Percentiles rank a stretch among this genome's conserved stretches.
phyloP scores from a whole-genome alignment of 495 filamentous ascomycete species.

The Penicillium subrubescens region DNA sequence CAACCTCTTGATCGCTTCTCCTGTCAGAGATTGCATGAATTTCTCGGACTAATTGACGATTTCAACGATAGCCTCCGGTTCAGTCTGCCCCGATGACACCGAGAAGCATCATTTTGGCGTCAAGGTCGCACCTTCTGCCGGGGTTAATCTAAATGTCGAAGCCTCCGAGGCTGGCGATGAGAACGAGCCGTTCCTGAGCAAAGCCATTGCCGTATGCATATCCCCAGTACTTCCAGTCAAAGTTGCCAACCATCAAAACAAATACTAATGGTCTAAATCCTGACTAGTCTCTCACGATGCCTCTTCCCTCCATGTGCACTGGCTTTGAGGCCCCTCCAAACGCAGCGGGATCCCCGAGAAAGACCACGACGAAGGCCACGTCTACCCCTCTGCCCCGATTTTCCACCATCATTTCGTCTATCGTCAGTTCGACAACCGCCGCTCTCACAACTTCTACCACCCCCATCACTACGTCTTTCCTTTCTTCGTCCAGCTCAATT shows the following conservation, averaged over 20 bases:
- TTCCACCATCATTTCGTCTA: background rate
- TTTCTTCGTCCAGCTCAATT: background rate
- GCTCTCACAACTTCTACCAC: background rate
- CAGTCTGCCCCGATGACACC: background rate
- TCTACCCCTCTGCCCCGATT: background rate
- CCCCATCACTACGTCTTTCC: background rate
- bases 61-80: background rate
- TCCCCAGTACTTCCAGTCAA: background rate
- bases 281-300: background rate
- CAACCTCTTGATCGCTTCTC: background rate
- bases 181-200: background rate
- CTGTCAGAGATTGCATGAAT: background rate
- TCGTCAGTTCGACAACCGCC: background rate
- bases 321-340: background rate
- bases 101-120: background rate
- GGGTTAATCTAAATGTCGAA: conserved; percentile 2
- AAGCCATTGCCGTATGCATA: conserved; percentile 2
- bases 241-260: background rate
- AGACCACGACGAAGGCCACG: background rate
- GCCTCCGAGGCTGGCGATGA: conserved; percentile 4
- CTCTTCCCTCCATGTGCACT: conserved; percentile 2
- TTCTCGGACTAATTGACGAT: background rate
- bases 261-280: background rate
- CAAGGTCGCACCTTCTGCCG: background rate
- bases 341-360: background rate